Conservation (phyloP, 2,329 filamentous ascomycete genomes). For the Ramichloridium luteum region DNA sequence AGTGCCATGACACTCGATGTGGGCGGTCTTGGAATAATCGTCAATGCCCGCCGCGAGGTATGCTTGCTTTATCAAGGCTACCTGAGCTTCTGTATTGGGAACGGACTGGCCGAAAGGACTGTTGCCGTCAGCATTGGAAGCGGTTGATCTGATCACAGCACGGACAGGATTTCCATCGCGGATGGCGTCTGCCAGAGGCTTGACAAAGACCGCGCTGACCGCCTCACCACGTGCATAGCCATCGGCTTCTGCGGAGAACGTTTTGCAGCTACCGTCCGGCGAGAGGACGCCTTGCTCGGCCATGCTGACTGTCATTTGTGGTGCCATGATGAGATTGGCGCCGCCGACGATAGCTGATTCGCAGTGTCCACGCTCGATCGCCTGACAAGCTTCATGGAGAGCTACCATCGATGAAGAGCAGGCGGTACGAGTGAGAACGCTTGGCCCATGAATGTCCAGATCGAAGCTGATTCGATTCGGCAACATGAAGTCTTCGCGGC, state of each 20-base stretch:
- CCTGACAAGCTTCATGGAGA: slow-evolving; percentile 20
- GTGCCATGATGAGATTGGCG: slow-evolving; percentile 16
- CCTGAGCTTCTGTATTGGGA: slow-evolving; percentile 27
- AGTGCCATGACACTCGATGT: slow-evolving; percentile 20
- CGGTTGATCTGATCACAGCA: slow-evolving; percentile 4
- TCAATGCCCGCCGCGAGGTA: slow-evolving; percentile 26
- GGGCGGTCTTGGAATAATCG: slow-evolving; percentile 6
- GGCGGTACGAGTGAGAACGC: slow-evolving; percentile 27
- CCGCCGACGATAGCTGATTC: slow-evolving; percentile 9
- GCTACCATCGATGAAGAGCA: slow-evolving; percentile 31
- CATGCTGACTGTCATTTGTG: slow-evolving; percentile 13
- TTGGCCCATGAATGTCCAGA: slow-evolving; percentile 10
- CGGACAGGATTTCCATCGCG: slow-evolving; percentile 4
- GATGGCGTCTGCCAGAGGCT: slow-evolving; percentile 37
- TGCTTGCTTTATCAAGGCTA: slow-evolving; percentile 21
- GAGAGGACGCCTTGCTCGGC: slow-evolving; percentile 21
- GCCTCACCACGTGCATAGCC: slow-evolving; percentile 44
- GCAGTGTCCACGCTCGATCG: slow-evolving; percentile 17
- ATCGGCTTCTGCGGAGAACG: slow-evolving; percentile 29
- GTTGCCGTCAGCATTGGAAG: slow-evolving; percentile 2
- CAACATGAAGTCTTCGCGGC: slow-evolving; percentile 6
- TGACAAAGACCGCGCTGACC: slow-evolving; percentile 39
- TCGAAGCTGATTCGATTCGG: slow-evolving; percentile 14
- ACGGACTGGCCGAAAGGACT: slow-evolving; percentile 1
- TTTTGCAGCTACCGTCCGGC: slow-evolving; percentile 14